phyloP scores from a whole-genome alignment of 1,284 basidiomycete species.

The Boletus austroedulis region DNA sequence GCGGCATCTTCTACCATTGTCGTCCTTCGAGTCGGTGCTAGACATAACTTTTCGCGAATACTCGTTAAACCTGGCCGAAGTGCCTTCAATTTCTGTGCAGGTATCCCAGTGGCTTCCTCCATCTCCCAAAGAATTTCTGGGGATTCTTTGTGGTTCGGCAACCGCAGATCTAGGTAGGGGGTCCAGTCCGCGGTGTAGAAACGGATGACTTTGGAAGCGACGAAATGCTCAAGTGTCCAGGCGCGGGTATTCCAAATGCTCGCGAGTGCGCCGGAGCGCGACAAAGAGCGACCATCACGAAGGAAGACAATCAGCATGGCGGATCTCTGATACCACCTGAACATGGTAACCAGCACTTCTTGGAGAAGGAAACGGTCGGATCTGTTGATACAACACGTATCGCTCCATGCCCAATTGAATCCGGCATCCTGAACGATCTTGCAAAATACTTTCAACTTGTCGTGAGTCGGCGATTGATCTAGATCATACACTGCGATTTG shows the following conservation, averaged over 20 bases:
- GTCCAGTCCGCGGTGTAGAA: neutral
- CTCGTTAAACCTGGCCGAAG: neutral
- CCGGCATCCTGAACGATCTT: too few species aligned
- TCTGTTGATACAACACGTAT: too few species aligned
- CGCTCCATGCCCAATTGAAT: too few species aligned
- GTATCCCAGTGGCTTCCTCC: neutral
- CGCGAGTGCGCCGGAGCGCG: neutral
- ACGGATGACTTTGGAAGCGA: neutral
- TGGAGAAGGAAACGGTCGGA: too few species aligned
- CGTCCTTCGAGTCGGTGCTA: neutral
- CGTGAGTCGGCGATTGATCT: neutral
- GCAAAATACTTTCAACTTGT: neutral
- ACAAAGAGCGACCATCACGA: neutral
- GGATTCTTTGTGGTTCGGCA: too few species aligned
- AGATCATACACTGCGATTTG: neutral
- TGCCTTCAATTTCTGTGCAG: neutral
- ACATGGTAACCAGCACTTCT: too few species aligned
- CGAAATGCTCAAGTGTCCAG: neutral
- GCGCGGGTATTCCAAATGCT: neutral
- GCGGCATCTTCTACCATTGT: too few species aligned
- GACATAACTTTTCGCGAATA: neutral
- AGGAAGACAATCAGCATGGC: neutral
- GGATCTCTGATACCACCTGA: too few species aligned
- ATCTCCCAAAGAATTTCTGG: neutral
- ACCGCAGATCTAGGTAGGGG: rapidly evolving